These are phyloP conservation scores for Sporisorium iseilematis-ciliati DNA, from an alignment of 1,284 basidiomycete genomes.

Conservation along the genomic window DNA sequence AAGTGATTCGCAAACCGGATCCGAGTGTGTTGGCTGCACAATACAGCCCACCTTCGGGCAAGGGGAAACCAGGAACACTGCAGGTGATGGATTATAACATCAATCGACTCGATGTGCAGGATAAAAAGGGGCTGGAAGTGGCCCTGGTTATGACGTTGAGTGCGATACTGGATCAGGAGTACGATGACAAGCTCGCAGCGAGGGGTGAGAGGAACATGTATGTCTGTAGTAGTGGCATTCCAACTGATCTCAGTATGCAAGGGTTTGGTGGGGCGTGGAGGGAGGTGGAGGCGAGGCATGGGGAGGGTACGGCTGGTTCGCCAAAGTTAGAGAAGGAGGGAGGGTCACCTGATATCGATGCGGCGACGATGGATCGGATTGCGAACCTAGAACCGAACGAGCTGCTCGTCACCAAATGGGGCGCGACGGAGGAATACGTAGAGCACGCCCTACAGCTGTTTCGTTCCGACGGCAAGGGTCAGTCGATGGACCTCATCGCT, in stretches of 20 bases:
- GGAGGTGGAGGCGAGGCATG: slow-evolving; percentile 29
- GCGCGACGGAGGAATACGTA: slow-evolving; percentile 77
- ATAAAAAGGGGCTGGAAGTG: slow-evolving; percentile 78
- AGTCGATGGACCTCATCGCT: slow-evolving; percentile 78
- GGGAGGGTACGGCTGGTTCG: neutral
- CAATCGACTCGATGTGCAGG: slow-evolving; percentile 82
- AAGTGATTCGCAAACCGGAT: slow-evolving; percentile 83
- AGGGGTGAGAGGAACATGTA: slow-evolving; percentile 44
- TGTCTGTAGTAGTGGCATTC: slow-evolving; percentile 34
- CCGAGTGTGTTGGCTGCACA: slow-evolving; percentile 84
- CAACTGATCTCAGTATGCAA: slow-evolving; percentile 37
- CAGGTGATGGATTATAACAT: slow-evolving; percentile 88
- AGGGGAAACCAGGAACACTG: slow-evolving; percentile 77
- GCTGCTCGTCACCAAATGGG: slow-evolving; percentile 78
- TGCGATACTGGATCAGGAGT: slow-evolving; percentile 80
- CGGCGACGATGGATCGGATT: slow-evolving; percentile 14
- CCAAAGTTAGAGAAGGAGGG: neutral
- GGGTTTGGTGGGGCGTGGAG: slow-evolving; percentile 27
- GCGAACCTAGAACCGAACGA: slow-evolving; percentile 74
- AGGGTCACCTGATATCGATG: slow-evolving; percentile 1
- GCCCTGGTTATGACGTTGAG: slow-evolving; percentile 80
- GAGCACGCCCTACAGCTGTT: slow-evolving; percentile 77
- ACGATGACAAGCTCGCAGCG: slow-evolving; percentile 69
- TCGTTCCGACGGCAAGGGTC: slow-evolving; percentile 71
- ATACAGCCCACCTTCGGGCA: slow-evolving; percentile 77